These are phyloP conservation scores for Backusella liffmaniae DNA, from an alignment of 192 early-diverging fungal species.

Conservation along the genomic window DNA sequence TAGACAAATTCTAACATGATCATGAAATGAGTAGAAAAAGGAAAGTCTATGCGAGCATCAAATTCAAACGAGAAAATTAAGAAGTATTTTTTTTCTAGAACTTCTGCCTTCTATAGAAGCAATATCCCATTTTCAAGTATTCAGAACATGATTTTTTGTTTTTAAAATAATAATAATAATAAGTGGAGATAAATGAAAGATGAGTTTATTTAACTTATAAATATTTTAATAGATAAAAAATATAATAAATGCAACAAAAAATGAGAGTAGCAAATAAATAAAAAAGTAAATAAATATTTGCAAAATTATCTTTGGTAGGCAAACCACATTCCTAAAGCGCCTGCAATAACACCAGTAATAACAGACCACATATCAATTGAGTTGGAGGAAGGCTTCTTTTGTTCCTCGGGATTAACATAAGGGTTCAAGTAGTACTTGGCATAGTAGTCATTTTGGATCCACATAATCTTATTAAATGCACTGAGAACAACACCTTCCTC, in stretches of 20 bases:
- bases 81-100: not conserved
- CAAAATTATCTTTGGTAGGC: not conserved
- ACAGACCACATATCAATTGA: slow-evolving; percentile 5
- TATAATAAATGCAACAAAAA: not conserved
- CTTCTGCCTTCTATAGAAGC: not conserved
- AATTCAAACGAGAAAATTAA: not conserved
- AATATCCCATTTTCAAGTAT: not conserved
- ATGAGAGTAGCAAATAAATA: not conserved
- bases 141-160: not conserved
- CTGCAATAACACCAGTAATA: slow-evolving; percentile 15
- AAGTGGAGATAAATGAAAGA: not conserved
- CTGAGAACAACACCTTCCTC: slow-evolving; percentile 52
- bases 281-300: not conserved
- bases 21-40: not conserved
- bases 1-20: not conserved
- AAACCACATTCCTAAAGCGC: slow-evolving; percentile 1
- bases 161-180: not conserved
- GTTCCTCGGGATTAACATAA: not conserved
- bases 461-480: slow-evolving; percentile 79
- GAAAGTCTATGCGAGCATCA: no score
- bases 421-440: slow-evolving; percentile 65
- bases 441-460: slow-evolving; percentile 86
- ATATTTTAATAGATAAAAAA: not conserved
- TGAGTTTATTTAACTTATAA: not conserved
- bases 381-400: not conserved